Evolutionary conservation across 176 grass and related monocot genomes (phyloP).

Genomic region (Avena atlantica): DNA sequence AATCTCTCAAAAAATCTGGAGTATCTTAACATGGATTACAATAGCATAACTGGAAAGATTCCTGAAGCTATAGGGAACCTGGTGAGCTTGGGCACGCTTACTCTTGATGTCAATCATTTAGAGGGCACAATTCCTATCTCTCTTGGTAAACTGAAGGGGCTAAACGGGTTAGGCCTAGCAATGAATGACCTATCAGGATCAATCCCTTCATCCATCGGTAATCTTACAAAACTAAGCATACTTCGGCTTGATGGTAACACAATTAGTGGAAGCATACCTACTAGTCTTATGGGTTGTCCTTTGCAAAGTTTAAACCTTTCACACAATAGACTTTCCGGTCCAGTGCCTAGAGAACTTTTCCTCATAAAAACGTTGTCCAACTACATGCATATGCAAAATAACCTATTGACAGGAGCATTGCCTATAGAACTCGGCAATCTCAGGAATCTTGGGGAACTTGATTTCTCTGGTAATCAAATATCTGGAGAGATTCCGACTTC

Average conservation of each 20-base stretch:
- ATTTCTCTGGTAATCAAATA: conserved; percentile 48
- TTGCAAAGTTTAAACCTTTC: conserved; percentile 40
- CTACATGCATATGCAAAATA: conserved; percentile 36
- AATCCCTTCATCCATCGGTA: background rate
- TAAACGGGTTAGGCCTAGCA: background rate
- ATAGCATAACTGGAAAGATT: conserved; percentile 23
- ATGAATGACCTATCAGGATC: conserved; percentile 2
- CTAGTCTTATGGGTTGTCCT: conserved; percentile 5
- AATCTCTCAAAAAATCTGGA: background rate
- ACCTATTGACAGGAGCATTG: conserved; percentile 46
- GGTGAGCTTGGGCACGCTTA: background rate
- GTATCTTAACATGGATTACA: background rate
- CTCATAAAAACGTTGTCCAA: conserved; percentile 20
- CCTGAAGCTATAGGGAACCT: conserved; percentile 22
- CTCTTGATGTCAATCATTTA: background rate
- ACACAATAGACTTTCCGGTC: conserved; percentile 42
- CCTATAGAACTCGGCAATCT: conserved; percentile 40
- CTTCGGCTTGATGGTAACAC: background rate
- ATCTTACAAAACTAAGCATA: background rate
- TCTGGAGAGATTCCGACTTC: conserved; percentile 49
- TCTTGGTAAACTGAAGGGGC: background rate
- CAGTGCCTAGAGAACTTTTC: conserved; percentile 47
- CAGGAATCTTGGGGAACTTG: background rate
- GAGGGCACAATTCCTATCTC: background rate
- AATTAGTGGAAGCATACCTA: background rate